These are phyloP conservation scores for Rhynchospora breviuscula DNA, from an alignment of 176 grass and related monocot species.

Conservation along the genomic window DNA sequence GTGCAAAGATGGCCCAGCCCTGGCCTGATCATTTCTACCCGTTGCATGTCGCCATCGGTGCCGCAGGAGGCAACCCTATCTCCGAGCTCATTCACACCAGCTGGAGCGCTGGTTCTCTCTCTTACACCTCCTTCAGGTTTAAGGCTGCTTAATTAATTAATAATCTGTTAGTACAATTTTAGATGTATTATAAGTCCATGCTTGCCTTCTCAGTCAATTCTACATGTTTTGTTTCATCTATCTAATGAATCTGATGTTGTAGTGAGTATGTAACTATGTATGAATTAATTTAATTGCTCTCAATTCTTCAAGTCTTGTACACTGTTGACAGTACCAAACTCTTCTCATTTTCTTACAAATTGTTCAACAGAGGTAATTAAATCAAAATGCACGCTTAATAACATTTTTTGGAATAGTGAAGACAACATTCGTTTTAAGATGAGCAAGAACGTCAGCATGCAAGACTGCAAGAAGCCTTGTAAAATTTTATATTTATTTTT, in stretches of 20 bases:
- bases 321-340: not conserved
- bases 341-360: not conserved
- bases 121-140: conserved; percentile 79
- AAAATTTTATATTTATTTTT: no score
- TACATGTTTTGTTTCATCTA: not conserved
- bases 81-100: conserved; percentile 69
- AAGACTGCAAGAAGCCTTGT: no score
- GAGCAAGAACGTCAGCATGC: no score
- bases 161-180: not conserved
- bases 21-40: conserved; percentile 82
- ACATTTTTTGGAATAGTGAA: no score
- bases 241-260: not conserved
- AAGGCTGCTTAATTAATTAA: not conserved
- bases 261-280: not conserved
- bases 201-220: not conserved
- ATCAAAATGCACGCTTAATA: not conserved
- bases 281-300: not conserved
- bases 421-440: no score
- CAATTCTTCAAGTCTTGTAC: not conserved
- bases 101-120: conserved; percentile 54
- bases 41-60: conserved; percentile 83
- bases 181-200: not conserved
- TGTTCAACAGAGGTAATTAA: not conserved
- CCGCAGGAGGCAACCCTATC: conserved; percentile 46
- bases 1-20: conserved; percentile 63